These are phyloP conservation scores for Aspergillus sp. DNA, from an alignment of 2,329 filamentous ascomycete species.

Conservation along the genomic window DNA sequence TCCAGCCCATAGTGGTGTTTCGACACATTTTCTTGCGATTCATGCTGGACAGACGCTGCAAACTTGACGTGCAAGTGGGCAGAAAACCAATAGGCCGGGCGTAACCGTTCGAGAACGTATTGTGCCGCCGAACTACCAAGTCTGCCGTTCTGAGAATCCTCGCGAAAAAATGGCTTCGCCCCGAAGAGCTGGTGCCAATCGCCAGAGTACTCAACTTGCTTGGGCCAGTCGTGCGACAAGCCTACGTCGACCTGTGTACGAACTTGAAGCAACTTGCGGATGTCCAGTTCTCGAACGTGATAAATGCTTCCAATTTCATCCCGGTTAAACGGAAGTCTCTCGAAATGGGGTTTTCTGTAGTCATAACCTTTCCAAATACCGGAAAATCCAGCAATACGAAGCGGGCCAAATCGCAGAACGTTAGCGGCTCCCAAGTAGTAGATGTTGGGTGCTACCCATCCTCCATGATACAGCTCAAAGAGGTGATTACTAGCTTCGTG, in stretches of 20 bases:
- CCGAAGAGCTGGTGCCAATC: slow-evolving; percentile 67
- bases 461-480: slow-evolving; percentile 92
- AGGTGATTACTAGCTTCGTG: slow-evolving; percentile 91
- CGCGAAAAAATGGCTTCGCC: slow-evolving; percentile 71
- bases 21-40: slow-evolving; percentile 22
- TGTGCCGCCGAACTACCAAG: slow-evolving; percentile 79
- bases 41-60: slow-evolving; percentile 60
- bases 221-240: slow-evolving; percentile 94
- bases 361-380: slow-evolving; percentile 95
- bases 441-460: slow-evolving; percentile 95
- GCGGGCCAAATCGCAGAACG: slow-evolving; percentile 75
- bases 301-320: slow-evolving; percentile 81
- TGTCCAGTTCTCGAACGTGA: slow-evolving; percentile 84
- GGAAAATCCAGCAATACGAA: slow-evolving; percentile 85
- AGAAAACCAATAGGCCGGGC: slow-evolving; percentile 87
- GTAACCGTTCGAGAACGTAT: slow-evolving; percentile 75
- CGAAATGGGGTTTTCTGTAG: slow-evolving; percentile 79
- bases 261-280: slow-evolving; percentile 82
- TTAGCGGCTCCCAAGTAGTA: slow-evolving; percentile 96
- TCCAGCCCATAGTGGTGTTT: slow-evolving; percentile 21
- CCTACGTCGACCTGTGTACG: slow-evolving; percentile 88
- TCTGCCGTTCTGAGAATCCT: slow-evolving; percentile 71
- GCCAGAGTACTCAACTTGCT: slow-evolving; percentile 75
- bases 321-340: slow-evolving; percentile 78
- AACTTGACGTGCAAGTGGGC: slow-evolving; percentile 93